These are phyloP conservation scores for Diaporthe sp. DNA, from an alignment of 2,329 filamentous ascomycete species.

Conservation along the genomic window DNA sequence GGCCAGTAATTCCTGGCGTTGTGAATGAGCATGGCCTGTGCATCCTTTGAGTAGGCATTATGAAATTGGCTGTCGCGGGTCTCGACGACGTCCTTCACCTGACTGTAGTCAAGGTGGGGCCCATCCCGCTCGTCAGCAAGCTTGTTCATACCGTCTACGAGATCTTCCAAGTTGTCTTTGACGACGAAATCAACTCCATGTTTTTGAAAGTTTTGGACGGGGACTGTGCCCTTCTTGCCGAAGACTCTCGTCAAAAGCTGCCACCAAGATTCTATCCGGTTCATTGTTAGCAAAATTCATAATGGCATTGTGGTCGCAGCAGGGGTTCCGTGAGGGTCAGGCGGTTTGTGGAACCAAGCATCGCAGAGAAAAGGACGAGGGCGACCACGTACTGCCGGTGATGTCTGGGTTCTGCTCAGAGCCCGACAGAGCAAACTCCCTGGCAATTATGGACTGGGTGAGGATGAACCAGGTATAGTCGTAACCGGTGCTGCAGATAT, in stretches of 20 bases:
- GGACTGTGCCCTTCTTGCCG: constrained; percentile 63
- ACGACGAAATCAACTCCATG: constrained; percentile 72
- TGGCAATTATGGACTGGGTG: constrained; percentile 69
- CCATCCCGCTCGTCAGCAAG: constrained; percentile 61
- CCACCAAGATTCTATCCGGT: constrained; percentile 61
- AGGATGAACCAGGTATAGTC: constrained; percentile 75
- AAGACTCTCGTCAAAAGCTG: constrained; percentile 64
- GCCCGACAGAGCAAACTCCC: constrained; percentile 72
- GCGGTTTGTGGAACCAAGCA: background rate
- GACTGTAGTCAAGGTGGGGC: constrained; percentile 59
- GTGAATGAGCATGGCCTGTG: constrained; percentile 71
- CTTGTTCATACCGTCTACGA: constrained; percentile 71
- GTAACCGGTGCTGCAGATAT: constrained; percentile 72
- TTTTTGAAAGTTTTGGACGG: constrained; percentile 70
- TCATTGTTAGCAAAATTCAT: background rate
- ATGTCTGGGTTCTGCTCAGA: constrained; percentile 75
- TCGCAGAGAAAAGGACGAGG: no score
- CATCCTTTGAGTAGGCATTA: constrained; percentile 70
- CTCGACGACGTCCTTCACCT: constrained; percentile 62
- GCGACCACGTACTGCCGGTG: constrained; percentile 54
- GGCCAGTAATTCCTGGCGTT: constrained; percentile 69
- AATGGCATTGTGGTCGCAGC: background rate
- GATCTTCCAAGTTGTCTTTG: constrained; percentile 65
- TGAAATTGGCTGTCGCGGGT: constrained; percentile 67
- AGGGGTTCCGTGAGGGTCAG: background rate